A percentile compares a stretch with the other conserved stretches of the same genome.
Conservation (phyloP, 2,329 filamentous ascomycete species). For the Claviceps pusilla region DNA sequence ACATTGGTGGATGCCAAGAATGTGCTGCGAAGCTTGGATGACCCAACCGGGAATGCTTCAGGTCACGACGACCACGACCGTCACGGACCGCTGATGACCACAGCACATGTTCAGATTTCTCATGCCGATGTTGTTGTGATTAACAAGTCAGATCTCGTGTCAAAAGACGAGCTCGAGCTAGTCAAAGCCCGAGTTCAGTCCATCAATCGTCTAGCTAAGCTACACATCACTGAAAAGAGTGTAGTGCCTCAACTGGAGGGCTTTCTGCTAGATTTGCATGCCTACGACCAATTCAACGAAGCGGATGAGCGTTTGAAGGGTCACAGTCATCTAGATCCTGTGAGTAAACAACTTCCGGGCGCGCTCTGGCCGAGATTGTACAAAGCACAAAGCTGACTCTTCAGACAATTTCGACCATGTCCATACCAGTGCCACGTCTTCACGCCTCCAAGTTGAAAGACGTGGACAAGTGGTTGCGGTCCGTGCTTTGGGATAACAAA, state of each 20-base stretch:
- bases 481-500: slow-evolving; percentile 66
- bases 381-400: slow-evolving; percentile 7
- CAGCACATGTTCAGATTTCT: slow-evolving; percentile 89
- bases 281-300: slow-evolving; percentile 69
- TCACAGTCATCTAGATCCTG: slow-evolving; percentile 81
- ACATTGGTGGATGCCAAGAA: slow-evolving; percentile 94
- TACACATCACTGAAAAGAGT: slow-evolving; percentile 69
- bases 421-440: slow-evolving; percentile 52
- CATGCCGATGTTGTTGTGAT: slow-evolving; percentile 91
- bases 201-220: slow-evolving; percentile 79
- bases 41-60: slow-evolving; percentile 41
- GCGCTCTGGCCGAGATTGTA: not conserved
- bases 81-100: slow-evolving; percentile 62
- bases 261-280: slow-evolving; percentile 75
- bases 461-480: slow-evolving; percentile 70
- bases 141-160: slow-evolving; percentile 84
- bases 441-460: slow-evolving; percentile 37
- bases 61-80: slow-evolving; percentile 36
- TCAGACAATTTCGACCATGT: slow-evolving; percentile 71
- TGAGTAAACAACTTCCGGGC: slow-evolving; percentile 24
- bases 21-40: slow-evolving; percentile 66
- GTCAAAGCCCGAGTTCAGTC: slow-evolving; percentile 60
- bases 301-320: slow-evolving; percentile 60
- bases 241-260: slow-evolving; percentile 71
- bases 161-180: slow-evolving; percentile 47